Evolutionary conservation across 129 eudicot species (phyloP), one percentile per base, ranked within the genome.

Genomic region (Daucus carota): DNA sequence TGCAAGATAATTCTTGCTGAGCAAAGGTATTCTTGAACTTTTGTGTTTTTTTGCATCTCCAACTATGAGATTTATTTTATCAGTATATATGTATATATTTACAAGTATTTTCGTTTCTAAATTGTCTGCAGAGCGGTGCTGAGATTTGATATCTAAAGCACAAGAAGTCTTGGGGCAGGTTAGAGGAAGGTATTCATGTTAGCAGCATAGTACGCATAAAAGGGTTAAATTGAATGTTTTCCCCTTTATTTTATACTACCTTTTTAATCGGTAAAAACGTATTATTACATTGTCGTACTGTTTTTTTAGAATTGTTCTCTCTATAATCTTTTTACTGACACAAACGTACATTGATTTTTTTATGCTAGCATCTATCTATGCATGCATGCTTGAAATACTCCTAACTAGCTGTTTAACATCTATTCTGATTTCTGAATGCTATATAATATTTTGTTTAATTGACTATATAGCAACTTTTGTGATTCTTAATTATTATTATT

Each of bases 161-260:
- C 91, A 93, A 85, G 98, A 88, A 88, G 85, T 93, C 63, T 75
- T 93, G 76, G 98, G 98, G 74, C 96, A 90, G 83, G 98, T 93
- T 77, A 88, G 84, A 80, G 98, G 98, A 74, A 90, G 90, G 98
- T 93, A 89, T 73, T 79, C 42, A 89, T 73, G 80, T 67, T 28
- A 28, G 67, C 17, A 60, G 5, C 26, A 20, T 69, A n/a, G 73
- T 80, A 8, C 10, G 34, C 45, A 43, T 13, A 34, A 36, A 18
- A 1, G 72, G 42, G 16, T 16, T 24, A 17, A 33, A 20, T 17
- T 18, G 31, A 36, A 8, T 36, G 0, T 22, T 15, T 1, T 18
- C 1, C n/a, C 24, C 44, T 40, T 38, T 67, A 3, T 2, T 26
- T 63, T 5, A 29, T 63, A 8, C 41, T 16, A n/a, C n/a, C n/a